Evolutionary conservation across 805 yeast genomes (phyloP).

Genomic region (Suhomyces canberraensis): DNA sequence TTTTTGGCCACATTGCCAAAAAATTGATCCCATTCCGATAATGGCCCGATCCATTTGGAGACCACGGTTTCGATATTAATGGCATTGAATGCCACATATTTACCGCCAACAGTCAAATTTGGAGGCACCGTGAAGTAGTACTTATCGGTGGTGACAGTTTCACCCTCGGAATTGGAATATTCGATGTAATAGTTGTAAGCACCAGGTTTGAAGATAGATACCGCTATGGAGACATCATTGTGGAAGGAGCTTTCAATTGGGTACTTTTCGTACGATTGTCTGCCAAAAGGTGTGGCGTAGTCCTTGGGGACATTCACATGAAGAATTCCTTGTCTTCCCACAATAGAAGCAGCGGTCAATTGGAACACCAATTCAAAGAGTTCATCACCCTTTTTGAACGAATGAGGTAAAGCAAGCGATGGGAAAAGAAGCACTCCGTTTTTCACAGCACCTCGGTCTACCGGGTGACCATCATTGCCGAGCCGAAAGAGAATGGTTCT

Average conservation of each 20-base stretch:
- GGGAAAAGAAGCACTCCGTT: conserved; percentile 55
- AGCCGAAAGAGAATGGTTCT: conserved; percentile 44
- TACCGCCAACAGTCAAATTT: conserved; percentile 53
- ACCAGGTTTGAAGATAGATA: conserved; percentile 71
- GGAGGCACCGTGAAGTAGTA: conserved; percentile 82
- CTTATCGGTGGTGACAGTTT: conserved; percentile 46
- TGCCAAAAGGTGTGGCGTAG: conserved; percentile 42
- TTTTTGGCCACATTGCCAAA: conserved; percentile 62
- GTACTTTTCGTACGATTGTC: conserved; percentile 53
- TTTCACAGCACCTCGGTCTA: conserved; percentile 28
- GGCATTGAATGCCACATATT: conserved; percentile 68
- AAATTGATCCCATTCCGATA: conserved; percentile 61
- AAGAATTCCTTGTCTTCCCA: conserved; percentile 67
- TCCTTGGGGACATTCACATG: conserved; percentile 69
- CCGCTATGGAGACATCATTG: conserved; percentile 56
- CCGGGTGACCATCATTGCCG: conserved; percentile 48
- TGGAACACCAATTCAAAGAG: conserved; percentile 55
- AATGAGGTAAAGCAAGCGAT: conserved; percentile 34
- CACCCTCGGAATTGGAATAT: conserved; percentile 39
- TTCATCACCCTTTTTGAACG: conserved; percentile 34
- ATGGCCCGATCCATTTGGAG: conserved; percentile 86
- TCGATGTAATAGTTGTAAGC: conserved; percentile 71
- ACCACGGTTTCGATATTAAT: conserved; percentile 80
- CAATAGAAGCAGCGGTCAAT: conserved; percentile 71
- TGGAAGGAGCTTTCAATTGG: conserved; percentile 57